Evolutionary conservation across 1,139 yeast species (phyloP).

Genomic region (Lodderomyces orthopsilosis): DNA sequence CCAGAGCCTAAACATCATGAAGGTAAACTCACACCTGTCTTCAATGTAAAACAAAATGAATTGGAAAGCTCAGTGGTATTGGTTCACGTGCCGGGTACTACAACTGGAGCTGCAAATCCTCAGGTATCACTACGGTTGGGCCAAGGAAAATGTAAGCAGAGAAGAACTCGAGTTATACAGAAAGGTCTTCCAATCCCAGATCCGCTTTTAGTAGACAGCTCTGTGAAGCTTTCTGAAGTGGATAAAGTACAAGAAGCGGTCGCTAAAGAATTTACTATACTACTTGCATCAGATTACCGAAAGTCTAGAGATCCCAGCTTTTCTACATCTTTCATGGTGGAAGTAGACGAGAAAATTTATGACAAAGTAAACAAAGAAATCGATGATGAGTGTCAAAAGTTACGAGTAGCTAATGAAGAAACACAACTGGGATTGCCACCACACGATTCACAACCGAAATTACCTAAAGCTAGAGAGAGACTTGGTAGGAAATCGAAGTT

Average conservation of each 20-base stretch:
- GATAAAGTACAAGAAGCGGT: slow-evolving; percentile 24
- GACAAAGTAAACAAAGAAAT: slow-evolving; percentile 29
- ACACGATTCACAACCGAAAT: neutral
- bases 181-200: slow-evolving; percentile 50
- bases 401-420: neutral
- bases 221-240: neutral
- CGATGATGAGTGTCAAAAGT: slow-evolving; percentile 18
- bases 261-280: slow-evolving; percentile 30
- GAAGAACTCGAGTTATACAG: slow-evolving; percentile 53
- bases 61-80: neutral
- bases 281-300: slow-evolving; percentile 50
- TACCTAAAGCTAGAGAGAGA: no score
- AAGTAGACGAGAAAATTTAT: slow-evolving; percentile 38
- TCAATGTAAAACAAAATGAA: slow-evolving; percentile 16
- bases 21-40: slow-evolving; percentile 29
- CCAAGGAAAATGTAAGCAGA: no score
- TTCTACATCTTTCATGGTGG: slow-evolving; percentile 28
- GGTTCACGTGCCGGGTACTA: no score
- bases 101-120: no score
- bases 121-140: no score
- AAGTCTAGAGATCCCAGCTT: slow-evolving; percentile 26
- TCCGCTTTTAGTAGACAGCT: slow-evolving; percentile 17
- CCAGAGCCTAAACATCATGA: slow-evolving; percentile 29
- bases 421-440: no score
- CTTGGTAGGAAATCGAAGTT: no score